Conservation (phyloP, 768 basidiomycete genomes). For the Boletus tomentosulus region DNA sequence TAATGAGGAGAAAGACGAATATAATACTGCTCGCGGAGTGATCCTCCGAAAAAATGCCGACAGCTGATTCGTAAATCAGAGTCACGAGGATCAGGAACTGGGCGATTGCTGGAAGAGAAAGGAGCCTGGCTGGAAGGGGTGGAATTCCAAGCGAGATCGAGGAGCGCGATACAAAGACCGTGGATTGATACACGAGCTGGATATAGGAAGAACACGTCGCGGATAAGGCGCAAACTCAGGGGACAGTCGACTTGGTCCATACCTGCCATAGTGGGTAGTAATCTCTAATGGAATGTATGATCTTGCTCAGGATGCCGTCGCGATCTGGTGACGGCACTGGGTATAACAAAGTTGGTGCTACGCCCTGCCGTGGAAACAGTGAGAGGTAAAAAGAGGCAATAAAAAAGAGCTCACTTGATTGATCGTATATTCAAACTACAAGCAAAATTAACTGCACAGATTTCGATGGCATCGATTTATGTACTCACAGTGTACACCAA, state of each 20-base stretch:
- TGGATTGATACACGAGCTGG: conserved; percentile 81
- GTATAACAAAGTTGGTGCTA: conserved; percentile 87
- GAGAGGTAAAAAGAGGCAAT: not conserved
- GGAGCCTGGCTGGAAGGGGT: conserved; percentile 62
- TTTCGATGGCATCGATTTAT: not conserved
- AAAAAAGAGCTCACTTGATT: conserved; percentile 56
- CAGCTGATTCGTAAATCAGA: conserved; percentile 62
- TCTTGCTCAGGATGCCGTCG: conserved; percentile 61
- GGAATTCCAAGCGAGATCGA: conserved; percentile 83
- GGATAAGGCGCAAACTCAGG: conserved; percentile 1
- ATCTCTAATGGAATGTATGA: conserved; percentile 83
- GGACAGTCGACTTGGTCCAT: conserved; percentile 16
- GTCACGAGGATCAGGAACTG: conserved; percentile 63
- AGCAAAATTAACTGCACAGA: conserved; percentile 5
- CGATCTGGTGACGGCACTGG: conserved; percentile 65
- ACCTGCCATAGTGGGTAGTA: conserved; percentile 97
- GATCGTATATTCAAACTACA: conserved; percentile 87
- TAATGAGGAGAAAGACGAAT: conserved; percentile 72
- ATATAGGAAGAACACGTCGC: not conserved
- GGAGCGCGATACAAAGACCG: conserved; percentile 91
- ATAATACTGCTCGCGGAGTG: conserved; percentile 46
- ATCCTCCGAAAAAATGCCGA: conserved; percentile 56
- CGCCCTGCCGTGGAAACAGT: conserved; percentile 47
- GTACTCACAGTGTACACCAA: conserved; percentile 57
- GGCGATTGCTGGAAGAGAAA: conserved; percentile 71